phyloP scores from a whole-genome alignment of 1,284 basidiomycete genomes.

The Leccinum laetum region DNA sequence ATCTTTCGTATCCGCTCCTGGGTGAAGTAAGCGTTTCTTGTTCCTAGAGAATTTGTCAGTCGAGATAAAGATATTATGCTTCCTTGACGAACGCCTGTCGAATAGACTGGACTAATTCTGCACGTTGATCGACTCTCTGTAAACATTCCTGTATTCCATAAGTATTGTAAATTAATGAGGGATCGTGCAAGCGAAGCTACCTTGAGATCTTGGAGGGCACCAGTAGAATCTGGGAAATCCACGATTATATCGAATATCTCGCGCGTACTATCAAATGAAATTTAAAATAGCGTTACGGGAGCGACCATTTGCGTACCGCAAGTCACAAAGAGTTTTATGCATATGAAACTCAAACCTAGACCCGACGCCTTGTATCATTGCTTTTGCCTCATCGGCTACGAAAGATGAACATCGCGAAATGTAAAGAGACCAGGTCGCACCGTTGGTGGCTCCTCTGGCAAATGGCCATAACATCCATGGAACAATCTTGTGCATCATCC shows the following conservation, averaged over 20 bases:
- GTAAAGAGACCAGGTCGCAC: constrained; percentile 38
- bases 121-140: constrained; percentile 75
- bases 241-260: constrained; percentile 98
- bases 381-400: constrained; percentile 66
- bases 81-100: constrained; percentile 59
- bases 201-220: constrained; percentile 88
- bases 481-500: constrained; percentile 79
- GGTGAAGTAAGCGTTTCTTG: constrained; percentile 87
- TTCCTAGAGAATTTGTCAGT: constrained; percentile 50
- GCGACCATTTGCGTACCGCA: constrained; percentile 57
- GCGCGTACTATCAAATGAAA: constrained; percentile 55
- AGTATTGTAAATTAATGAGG: background rate
- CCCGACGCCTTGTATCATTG: constrained; percentile 79
- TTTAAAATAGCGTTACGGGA: background rate
- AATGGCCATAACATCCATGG: constrained; percentile 85
- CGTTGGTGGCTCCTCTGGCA: constrained; percentile 58
- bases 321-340: constrained; percentile 84
- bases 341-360: constrained; percentile 90
- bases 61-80: background rate
- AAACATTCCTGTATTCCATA: constrained; percentile 61
- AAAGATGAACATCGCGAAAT: constrained; percentile 21
- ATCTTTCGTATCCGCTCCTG: constrained; percentile 93
- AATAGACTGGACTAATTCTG: constrained; percentile 66
- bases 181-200: constrained; percentile 36
- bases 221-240: constrained; percentile 86